Evolutionary conservation across 331 rosid genomes (phyloP), one percentile per base, ranked within the genome.

Genomic region (Erythrophleum ivorense): DNA sequence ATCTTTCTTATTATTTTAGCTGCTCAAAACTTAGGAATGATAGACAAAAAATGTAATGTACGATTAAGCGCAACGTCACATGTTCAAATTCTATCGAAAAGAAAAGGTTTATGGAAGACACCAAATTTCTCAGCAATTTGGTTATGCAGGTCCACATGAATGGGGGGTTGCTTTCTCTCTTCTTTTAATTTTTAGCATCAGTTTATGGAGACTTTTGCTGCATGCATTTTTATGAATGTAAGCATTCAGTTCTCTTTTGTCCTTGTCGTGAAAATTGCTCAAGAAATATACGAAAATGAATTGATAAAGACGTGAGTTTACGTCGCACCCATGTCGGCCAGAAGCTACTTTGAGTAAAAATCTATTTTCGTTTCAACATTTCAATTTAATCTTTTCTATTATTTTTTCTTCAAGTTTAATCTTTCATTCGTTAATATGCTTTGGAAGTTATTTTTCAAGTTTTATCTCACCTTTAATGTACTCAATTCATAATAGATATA

Each of bases 241-340:
- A 45, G 55, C 57, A 45, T 63, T 84, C 62, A 80, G 34, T 70
- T 76, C 46, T 60, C 70, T 52, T 36, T 12, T 31, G 54, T 76
- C 78, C 55, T 31, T 63, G 8, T 69, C 81, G 40, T 40, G 65
- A 49, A 7, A 84, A 60, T 62, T 33, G 19, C n/a, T 2, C 43
- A 13, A 5, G 9, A 31, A 7, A 13, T 16, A 29, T 1, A 31
- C 3, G 29, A 5, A 21, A 58, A 0, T 19, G 4, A 50, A 60
- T 48, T 49, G 63, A 50, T 33, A 43, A 60, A 12, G 34, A 72
- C 34, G 54, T 64, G 48, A 34, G 19, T 34, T 73, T 46, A 45
- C n/a, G 40, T 78, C 71, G 7, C 71, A 64, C 80, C 65, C 9
- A 63, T 65, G 83, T 78, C n/a, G 83, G 76, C 74, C 80, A 63